Evolutionary conservation across 495 filamentous ascomycete species (phyloP), one percentile per base, ranked within the genome.

Genomic region (Penicillium soppii): DNA sequence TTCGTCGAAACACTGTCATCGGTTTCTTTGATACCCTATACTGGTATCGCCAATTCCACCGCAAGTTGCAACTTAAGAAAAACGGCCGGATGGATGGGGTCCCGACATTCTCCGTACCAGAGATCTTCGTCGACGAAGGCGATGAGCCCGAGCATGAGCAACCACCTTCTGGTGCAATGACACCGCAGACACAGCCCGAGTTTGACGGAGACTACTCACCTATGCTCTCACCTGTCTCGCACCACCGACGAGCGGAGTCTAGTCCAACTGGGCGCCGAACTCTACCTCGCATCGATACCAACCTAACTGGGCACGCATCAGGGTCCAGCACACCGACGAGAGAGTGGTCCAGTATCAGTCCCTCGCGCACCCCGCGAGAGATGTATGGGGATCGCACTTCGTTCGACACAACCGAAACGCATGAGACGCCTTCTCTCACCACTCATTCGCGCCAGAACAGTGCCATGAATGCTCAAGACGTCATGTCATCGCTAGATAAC

Each of bases 21-120:
- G 90, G 91, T 23, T 99, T 99, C 77, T 97, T 99, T 72, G 88
- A 97, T 62, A 97, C 91, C 19, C 74, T 97, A 67, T 92, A 90
- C 73, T 96, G 90, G 83, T 81, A 82, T 43, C 88, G 92, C 22
- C 73, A 80, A 53, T 97, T 96, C 78, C 83, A 89, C 59, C 86
- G 79, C 16, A 77, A 78, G 53, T 72, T 86, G 58, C 84, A 89
- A 26, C 74, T 70, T 47, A 89, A 88, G 65, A 77, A 79, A 47
- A 82, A 81, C 15, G 83, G 82, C 27, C 88, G 88, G 44, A 87
- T 95, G 81, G 85, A 84, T 25, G 81, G 74, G 12, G 71, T 92
- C 43, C 89, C 91, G 8, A 85, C 90, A 47, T 86, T 97, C 58
- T 82, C 81, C 22, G 89, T 96, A 23, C 94, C 94, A 2, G 90